Evolutionary conservation across 805 yeast species (phyloP).

Genomic region (Starmerella scarabaei): DNA sequence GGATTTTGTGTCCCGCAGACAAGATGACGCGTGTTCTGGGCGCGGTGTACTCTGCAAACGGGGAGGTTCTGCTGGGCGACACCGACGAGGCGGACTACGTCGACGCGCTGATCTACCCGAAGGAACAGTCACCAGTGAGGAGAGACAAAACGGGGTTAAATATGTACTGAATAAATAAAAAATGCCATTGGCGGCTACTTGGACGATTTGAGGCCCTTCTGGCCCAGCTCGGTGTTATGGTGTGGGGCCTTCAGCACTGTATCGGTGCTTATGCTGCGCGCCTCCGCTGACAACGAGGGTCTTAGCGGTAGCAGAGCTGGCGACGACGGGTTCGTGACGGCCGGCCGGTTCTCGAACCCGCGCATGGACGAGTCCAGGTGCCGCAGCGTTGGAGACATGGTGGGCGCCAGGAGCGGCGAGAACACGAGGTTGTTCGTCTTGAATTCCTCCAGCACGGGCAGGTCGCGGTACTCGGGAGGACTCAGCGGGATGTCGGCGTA

Average conservation of each 20-base stretch:
- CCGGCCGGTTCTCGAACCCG: slow-evolving; percentile 17
- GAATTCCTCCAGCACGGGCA: slow-evolving; percentile 23
- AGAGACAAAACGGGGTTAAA: background rate
- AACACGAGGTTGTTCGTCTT: slow-evolving; percentile 16
- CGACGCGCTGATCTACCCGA: slow-evolving; percentile 1
- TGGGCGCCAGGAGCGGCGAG: slow-evolving; percentile 19
- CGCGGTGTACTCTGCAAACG: slow-evolving; percentile 7
- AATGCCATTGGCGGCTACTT: background rate
- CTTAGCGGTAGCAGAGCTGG: too few species aligned
- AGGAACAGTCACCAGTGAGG: too few species aligned
- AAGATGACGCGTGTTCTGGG: slow-evolving; percentile 7
- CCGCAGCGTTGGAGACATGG: slow-evolving; percentile 21
- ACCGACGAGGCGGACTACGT: background rate
- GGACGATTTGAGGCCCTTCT: background rate
- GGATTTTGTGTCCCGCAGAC: background rate
- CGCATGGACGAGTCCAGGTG: slow-evolving; percentile 21
- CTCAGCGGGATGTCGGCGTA: slow-evolving; percentile 76
- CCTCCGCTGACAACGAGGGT: too few species aligned
- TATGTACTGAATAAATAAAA: background rate
- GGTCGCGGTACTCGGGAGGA: slow-evolving; percentile 64
- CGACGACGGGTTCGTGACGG: too few species aligned
- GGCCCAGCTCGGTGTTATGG: too few species aligned
- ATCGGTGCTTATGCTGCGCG: too few species aligned
- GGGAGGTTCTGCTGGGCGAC: slow-evolving; percentile 7
- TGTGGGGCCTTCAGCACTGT: too few species aligned